phyloP scores from a whole-genome alignment of 2,329 filamentous ascomycete species.

The Ilyonectria robusta region DNA sequence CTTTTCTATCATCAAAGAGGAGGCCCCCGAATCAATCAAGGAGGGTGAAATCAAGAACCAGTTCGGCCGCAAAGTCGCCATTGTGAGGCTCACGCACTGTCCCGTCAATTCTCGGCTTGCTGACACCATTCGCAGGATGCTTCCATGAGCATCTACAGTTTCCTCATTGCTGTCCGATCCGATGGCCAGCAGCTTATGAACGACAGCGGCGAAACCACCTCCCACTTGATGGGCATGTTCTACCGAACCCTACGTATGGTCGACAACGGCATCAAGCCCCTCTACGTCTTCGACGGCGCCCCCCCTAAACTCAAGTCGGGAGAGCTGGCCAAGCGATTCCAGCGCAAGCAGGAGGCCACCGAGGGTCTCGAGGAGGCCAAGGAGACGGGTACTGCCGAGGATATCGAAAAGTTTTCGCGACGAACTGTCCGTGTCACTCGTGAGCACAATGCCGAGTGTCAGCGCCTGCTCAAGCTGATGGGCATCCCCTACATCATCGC shows the following conservation, averaged over 20 bases:
- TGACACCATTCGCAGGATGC: conserved; percentile 52
- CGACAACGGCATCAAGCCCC: conserved; percentile 98
- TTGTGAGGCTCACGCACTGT: conserved; percentile 73
- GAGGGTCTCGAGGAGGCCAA: conserved; percentile 95
- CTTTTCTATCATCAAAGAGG: conserved; percentile 87
- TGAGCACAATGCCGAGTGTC: conserved; percentile 97
- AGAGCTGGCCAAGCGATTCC: conserved; percentile 95
- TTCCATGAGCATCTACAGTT: conserved; percentile 99
- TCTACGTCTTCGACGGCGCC: conserved; percentile 98
- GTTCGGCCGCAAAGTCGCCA: conserved; percentile 97
- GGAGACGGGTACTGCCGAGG: conserved; percentile 95
- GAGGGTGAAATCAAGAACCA: conserved; percentile 99
- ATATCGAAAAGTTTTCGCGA: conserved; percentile 97
- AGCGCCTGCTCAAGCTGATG: conserved; percentile 92
- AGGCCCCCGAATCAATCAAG: conserved; percentile 96
- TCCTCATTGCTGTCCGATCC: conserved; percentile 96
- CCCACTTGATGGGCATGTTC: conserved; percentile 99
- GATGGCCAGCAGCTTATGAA: conserved; percentile 97
- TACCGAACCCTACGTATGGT: conserved; percentile 98
- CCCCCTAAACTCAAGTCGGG: conserved; percentile 98
- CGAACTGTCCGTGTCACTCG: conserved; percentile 94
- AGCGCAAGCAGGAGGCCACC: conserved; percentile 92
- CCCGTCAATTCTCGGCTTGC: not conserved
- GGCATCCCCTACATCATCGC: conserved; percentile 95
- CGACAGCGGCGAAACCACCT: conserved; percentile 96